A percentile compares a stretch with the other conserved stretches of the same genome.
phyloP scores from a whole-genome alignment of 495 filamentous ascomycete genomes.

The Diplogelasinospora grovesii region DNA sequence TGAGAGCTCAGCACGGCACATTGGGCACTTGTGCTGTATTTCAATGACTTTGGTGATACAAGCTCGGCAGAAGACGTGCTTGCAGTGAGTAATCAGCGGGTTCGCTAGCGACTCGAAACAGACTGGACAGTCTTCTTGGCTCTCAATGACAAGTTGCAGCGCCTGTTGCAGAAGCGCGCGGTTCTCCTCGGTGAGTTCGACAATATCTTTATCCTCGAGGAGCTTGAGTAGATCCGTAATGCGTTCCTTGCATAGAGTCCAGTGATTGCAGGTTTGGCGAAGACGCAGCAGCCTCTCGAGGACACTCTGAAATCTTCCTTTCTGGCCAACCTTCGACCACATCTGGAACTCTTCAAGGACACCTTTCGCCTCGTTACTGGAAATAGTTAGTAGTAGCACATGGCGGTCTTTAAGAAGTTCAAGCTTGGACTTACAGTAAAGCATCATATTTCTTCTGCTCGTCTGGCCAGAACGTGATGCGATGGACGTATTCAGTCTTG shows the following conservation, averaged over 20 bases:
- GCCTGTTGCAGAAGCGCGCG: constrained; percentile 65
- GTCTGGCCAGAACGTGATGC: constrained; percentile 65
- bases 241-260: constrained; percentile 69
- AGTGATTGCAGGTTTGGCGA: constrained; percentile 81
- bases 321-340: constrained; percentile 30
- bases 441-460: constrained; percentile 77
- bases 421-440: constrained; percentile 44
- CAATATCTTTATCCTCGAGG: constrained; percentile 58
- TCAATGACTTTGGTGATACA: constrained; percentile 79
- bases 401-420: constrained; percentile 14
- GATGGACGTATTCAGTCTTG: constrained; percentile 74
- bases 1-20: constrained; percentile 74
- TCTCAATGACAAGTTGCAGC: constrained; percentile 72
- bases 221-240: constrained; percentile 62
- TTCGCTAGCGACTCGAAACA: constrained; percentile 69
- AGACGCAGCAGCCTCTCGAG: constrained; percentile 80
- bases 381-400: constrained; percentile 16
- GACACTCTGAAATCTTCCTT: constrained; percentile 48
- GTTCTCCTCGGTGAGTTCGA: constrained; percentile 70
- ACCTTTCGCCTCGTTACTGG: constrained; percentile 64
- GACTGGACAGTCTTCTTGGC: constrained; percentile 75
- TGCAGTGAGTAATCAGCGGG: constrained; percentile 84
- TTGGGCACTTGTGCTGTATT: constrained; percentile 75
- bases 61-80: constrained; percentile 67
- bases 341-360: constrained; percentile 55